Evolutionary conservation across 352 stramenopile species (phyloP).

Genomic region (Globisporangium alternatum): DNA sequence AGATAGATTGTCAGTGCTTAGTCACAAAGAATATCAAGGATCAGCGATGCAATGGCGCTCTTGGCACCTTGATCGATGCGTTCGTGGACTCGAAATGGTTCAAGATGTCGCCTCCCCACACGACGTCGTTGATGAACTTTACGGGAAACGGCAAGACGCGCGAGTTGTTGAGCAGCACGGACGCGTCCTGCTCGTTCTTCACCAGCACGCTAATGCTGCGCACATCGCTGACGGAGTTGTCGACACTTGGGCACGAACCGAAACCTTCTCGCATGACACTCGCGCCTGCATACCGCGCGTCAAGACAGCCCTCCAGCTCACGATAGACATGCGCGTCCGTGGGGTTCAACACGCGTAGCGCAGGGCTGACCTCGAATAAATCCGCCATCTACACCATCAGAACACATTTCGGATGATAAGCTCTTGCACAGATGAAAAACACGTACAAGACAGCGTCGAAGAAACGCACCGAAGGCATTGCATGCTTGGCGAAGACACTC

Average conservation of each 20-base stretch:
- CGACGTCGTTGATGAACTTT: not conserved
- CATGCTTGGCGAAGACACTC: conserved; percentile 4
- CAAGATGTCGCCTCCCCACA: not conserved
- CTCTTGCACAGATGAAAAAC: not conserved
- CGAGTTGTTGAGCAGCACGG: conserved; percentile 2
- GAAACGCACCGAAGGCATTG: conserved; percentile 8
- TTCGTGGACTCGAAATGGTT: not conserved
- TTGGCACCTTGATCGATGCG: not conserved
- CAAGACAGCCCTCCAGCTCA: conserved; percentile 2
- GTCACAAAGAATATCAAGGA: no score
- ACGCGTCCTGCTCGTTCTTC: not conserved
- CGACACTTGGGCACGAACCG: not conserved
- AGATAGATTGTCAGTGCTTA: no score
- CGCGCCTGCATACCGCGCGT: not conserved
- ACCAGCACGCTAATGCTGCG: not conserved
- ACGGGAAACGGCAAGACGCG: conserved; percentile 2
- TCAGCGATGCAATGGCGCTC: not conserved
- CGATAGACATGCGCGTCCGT: not conserved
- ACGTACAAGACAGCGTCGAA: no score
- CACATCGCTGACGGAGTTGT: not conserved
- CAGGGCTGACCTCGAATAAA: not conserved
- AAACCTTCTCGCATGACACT: not conserved
- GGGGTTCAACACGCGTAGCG: not conserved
- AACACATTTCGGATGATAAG: not conserved
- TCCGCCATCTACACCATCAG: not conserved